Evolutionary conservation across 2,329 filamentous ascomycete genomes (phyloP), one percentile per base, ranked within the genome.

Genomic region (Orbilia ellipsospora): DNA sequence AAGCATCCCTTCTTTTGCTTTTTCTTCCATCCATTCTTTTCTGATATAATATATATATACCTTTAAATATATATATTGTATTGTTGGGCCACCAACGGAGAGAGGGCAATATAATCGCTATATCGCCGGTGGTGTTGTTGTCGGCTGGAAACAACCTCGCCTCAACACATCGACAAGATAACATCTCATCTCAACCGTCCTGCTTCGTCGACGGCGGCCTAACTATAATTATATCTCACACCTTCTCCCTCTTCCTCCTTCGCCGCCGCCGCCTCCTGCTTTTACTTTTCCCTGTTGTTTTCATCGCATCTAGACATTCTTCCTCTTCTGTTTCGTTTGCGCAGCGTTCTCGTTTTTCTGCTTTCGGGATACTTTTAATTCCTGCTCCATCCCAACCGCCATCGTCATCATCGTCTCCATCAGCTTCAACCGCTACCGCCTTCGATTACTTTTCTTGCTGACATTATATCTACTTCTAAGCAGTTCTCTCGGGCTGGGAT

Each of bases 401-500:
- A 7, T 54, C 57, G 13, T 57, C 56, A 51, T 63, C 18, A 16
- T 52, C 45, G 26, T 61, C 59, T 40, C 31, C 28, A 6, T 40
- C 63, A 54, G 40, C 55, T 28, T 57, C 28, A 42, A 15, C 13
- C 13, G 16, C 44, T 15, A 44, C 40, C 12, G 40, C 40, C 44
- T 48, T 50, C 44, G 67, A 72, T 66, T 66, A 56, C 69, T 72
- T 18, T 48, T 48, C 50, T 54, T 73, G 69, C 69, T 73, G 69
- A 73, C 69, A 73, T 73, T 55, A 26, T 18, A 28, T 31, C 44
- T 48, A 52, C 13, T 18, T 65, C 61, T 67, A 36, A 36, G 40
- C 69, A 73, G 69, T 73, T 73, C 69, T 73, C 69, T 55, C 61
- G 69, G 69, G 69, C 69, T 73, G 69, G 69, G 69, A 73, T 73